phyloP scores from a whole-genome alignment of 805 yeast genomes.

The Wickerhamiella azyma region DNA sequence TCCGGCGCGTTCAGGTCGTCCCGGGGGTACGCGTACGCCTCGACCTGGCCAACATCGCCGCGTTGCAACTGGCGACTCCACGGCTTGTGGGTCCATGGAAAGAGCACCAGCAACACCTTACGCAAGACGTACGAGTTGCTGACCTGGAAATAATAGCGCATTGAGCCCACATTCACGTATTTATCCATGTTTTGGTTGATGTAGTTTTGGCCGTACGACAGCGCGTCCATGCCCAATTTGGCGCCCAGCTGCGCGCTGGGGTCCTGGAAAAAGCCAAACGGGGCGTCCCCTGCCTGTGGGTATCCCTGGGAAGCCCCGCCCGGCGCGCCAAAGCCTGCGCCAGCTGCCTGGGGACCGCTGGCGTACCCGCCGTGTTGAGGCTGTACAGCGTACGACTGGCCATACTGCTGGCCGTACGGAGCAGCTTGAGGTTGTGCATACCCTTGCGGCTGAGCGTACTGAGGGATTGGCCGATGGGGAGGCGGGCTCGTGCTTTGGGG shows the following conservation, averaged over 20 bases:
- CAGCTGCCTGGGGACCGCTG: no score
- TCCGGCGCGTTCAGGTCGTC: slow-evolving; percentile 94
- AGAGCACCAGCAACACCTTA: slow-evolving; percentile 58
- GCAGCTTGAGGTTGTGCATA: no score
- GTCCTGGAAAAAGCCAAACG: slow-evolving; percentile 42
- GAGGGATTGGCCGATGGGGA: slow-evolving; percentile 8
- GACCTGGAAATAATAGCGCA: slow-evolving; percentile 83
- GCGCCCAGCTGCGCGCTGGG: slow-evolving; percentile 76
- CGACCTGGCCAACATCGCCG: slow-evolving; percentile 26
- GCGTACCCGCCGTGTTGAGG: no score
- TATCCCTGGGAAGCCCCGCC: background rate
- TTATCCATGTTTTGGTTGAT: slow-evolving; percentile 53
- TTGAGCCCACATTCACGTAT: slow-evolving; percentile 37
- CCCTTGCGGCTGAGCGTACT: slow-evolving; percentile 10
- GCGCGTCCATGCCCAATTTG: slow-evolving; percentile 76
- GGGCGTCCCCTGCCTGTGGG: background rate
- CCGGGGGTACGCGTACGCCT: slow-evolving; percentile 56
- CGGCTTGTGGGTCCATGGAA: slow-evolving; percentile 74
- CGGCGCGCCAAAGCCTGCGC: no score
- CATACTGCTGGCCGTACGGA: no score
- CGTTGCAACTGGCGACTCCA: slow-evolving; percentile 51
- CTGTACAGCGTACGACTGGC: no score
- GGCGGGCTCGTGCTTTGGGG: slow-evolving; percentile 7
- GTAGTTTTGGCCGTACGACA: slow-evolving; percentile 68
- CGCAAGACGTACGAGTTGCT: slow-evolving; percentile 72